Conservation (phyloP, 805 yeast genomes). For the Ogataea ganodermae region DNA sequence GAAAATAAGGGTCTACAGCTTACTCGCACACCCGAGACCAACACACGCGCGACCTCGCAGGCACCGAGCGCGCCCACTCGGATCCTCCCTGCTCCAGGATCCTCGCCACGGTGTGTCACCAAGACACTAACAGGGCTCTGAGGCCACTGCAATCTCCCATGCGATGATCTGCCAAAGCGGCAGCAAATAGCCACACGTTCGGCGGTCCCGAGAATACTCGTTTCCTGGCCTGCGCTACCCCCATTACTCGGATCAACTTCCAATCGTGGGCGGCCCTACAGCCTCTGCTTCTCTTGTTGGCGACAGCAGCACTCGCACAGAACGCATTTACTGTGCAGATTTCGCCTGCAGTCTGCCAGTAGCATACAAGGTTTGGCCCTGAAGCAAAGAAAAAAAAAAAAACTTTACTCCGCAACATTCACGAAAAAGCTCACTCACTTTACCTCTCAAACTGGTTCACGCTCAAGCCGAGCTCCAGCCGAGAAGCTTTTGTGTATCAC, state of each 20-base stretch:
- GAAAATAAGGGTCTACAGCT: no score
- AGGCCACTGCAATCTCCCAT: neutral
- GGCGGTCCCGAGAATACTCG: neutral
- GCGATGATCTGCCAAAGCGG: no score
- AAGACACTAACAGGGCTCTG: no score
- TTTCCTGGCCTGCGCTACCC: neutral
- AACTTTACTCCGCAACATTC: neutral
- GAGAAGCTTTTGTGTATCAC: neutral
- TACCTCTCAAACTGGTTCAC: neutral
- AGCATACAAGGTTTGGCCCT: slow-evolving; percentile 3
- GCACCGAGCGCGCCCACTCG: no score
- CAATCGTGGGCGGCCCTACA: no score
- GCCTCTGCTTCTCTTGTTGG: no score
- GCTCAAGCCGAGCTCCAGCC: no score
- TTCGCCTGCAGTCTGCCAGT: neutral
- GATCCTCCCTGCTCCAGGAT: no score
- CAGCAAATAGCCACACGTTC: neutral
- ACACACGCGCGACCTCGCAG: no score
- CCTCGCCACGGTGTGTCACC: no score
- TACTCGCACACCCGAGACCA: no score
- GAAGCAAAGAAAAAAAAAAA: neutral
- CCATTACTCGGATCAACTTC: neutral
- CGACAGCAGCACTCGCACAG: no score
- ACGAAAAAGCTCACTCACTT: neutral
- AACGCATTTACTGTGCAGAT: neutral